Conservation (phyloP, 2,329 filamentous ascomycete genomes). For the Rhinocladiella mackenziei region DNA sequence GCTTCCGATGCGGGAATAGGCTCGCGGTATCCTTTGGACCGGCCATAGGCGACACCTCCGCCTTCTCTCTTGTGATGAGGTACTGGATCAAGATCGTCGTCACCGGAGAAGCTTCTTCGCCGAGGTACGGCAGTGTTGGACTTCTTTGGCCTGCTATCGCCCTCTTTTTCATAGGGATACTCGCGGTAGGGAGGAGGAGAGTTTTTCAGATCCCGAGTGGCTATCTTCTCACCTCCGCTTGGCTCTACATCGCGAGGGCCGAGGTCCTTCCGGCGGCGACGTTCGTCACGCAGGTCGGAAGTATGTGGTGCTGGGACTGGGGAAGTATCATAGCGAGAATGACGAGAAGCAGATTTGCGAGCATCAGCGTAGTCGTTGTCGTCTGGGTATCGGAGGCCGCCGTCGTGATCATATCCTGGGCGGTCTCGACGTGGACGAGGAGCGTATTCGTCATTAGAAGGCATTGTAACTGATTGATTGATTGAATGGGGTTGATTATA, state of each 20-base stretch:
- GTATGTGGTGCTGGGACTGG: slow-evolving; percentile 7
- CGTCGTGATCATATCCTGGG: slow-evolving; percentile 13
- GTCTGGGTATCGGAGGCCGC: slow-evolving; percentile 12
- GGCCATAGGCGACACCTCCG: slow-evolving; percentile 14
- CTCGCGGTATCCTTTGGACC: slow-evolving; percentile 20
- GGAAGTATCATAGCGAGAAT: slow-evolving; percentile 18
- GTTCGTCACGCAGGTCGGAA: slow-evolving; percentile 11
- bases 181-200: slow-evolving; percentile 15
- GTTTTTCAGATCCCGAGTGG: slow-evolving; percentile 13
- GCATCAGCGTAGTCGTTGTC: slow-evolving; percentile 11
- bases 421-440: slow-evolving; percentile 19
- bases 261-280: slow-evolving; percentile 12
- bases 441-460: slow-evolving; percentile 21
- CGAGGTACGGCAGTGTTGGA: slow-evolving; percentile 19
- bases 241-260: slow-evolving; percentile 23
- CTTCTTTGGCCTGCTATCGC: slow-evolving; percentile 11
- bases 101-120: slow-evolving; percentile 15
- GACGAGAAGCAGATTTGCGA: slow-evolving; percentile 11
- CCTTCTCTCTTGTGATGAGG: slow-evolving; percentile 5
- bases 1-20: slow-evolving; percentile 14
- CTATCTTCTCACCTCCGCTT: slow-evolving; percentile 9
- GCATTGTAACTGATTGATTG: slow-evolving; percentile 10
- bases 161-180: slow-evolving; percentile 7
- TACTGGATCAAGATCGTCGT: slow-evolving; percentile 15
- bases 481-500: background rate